phyloP scores from a whole-genome alignment of 192 early-diverging fungal species.

The Coemansia reversa region DNA sequence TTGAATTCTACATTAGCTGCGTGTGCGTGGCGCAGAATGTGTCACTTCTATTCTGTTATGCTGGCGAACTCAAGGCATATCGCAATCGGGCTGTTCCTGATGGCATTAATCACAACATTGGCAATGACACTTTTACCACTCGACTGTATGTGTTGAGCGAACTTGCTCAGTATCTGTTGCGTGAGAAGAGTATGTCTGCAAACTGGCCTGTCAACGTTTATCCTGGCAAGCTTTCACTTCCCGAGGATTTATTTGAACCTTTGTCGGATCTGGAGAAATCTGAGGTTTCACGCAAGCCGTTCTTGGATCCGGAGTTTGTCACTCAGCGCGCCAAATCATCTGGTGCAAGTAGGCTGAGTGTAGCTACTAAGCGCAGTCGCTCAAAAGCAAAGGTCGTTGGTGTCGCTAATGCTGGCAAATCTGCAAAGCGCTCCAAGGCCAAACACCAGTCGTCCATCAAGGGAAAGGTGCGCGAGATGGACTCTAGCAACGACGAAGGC shows the following conservation, averaged over 20 bases:
- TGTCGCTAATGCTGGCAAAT: neutral
- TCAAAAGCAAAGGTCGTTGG: neutral
- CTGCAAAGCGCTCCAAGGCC: neutral
- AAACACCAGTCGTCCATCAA: conserved; percentile 5
- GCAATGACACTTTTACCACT: conserved; percentile 31
- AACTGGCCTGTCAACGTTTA: conserved; percentile 83
- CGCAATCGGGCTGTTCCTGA: conserved; percentile 47
- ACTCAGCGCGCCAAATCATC: conserved; percentile 25
- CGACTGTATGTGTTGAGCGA: conserved; percentile 84
- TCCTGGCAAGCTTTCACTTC: conserved; percentile 66
- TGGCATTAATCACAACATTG: neutral
- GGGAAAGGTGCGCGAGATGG: conserved; percentile 19
- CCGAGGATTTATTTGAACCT: conserved; percentile 65
- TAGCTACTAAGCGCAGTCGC: conserved; percentile 22
- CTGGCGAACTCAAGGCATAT: conserved; percentile 75
- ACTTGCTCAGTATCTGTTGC: conserved; percentile 76
- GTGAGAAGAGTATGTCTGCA: conserved; percentile 66
- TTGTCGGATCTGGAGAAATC: conserved; percentile 15
- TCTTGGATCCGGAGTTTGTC: conserved; percentile 42
- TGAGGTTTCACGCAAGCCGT: conserved; percentile 16
- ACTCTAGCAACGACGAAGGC: neutral
- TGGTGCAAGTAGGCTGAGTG: conserved; percentile 11
- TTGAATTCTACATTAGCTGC: conserved; percentile 81
- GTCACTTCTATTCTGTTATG: conserved; percentile 76
- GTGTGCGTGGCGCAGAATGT: conserved; percentile 80